These are phyloP conservation scores for Luzula sylvatica DNA, from an alignment of 176 grass and related monocot genomes.

Conservation along the genomic window DNA sequence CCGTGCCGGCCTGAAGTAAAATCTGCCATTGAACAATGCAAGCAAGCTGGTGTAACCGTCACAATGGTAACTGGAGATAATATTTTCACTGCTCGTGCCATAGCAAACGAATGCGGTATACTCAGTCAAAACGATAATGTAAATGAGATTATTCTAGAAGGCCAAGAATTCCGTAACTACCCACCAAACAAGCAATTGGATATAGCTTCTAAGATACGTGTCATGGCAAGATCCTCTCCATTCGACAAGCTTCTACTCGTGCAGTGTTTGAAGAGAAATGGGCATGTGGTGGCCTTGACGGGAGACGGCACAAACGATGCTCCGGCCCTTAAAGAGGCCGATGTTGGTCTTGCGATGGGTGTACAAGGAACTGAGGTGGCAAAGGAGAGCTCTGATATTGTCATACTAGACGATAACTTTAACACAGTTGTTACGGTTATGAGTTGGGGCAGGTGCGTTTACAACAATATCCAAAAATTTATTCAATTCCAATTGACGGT, in stretches of 20 bases:
- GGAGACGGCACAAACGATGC: conserved; percentile 74
- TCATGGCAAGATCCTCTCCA: conserved; percentile 50
- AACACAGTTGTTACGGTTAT: conserved; percentile 56
- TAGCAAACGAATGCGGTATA: conserved; percentile 75
- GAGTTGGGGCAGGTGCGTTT: conserved; percentile 73
- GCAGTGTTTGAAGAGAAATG: conserved; percentile 62
- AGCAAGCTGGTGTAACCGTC: conserved; percentile 37
- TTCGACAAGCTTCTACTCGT: conserved; percentile 64
- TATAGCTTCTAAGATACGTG: conserved; percentile 41
- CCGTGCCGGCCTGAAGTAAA: conserved; percentile 68
- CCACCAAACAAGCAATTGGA: conserved; percentile 34
- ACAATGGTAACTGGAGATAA: conserved; percentile 98
- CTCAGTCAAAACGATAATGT: not conserved
- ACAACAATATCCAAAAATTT: conserved; percentile 83
- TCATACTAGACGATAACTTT: conserved; percentile 82
- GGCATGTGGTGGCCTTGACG: conserved; percentile 73
- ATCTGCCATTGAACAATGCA: conserved; percentile 41
- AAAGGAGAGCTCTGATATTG: conserved; percentile 81
- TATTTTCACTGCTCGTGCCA: conserved; percentile 63
- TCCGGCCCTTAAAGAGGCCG: conserved; percentile 74
- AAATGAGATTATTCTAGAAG: conserved; percentile 44
- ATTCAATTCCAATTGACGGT: conserved; percentile 90
- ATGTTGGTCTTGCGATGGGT: conserved; percentile 77
- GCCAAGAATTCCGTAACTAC: conserved; percentile 57
- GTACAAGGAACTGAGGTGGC: conserved; percentile 77